Conservation (phyloP, 2,329 filamentous ascomycete genomes). For the Pestalotiopsis sp. region DNA sequence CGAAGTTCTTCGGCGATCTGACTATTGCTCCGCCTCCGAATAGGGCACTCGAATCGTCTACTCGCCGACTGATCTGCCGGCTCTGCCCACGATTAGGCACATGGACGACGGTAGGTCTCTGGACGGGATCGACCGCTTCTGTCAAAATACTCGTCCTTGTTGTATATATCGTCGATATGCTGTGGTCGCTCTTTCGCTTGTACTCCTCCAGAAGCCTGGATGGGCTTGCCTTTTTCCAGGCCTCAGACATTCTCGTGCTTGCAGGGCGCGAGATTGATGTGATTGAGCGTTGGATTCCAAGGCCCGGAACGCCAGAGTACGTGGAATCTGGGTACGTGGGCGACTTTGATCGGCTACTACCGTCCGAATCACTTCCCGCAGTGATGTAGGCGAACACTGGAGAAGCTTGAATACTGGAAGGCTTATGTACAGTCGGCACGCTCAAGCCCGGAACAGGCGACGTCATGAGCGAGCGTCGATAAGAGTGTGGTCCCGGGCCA, state of each 20-base stretch:
- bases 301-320: slow-evolving; percentile 12
- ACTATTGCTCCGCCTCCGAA: slow-evolving; percentile 27
- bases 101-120: slow-evolving; percentile 33
- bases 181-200: slow-evolving; percentile 28
- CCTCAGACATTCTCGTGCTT: slow-evolving; percentile 28
- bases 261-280: slow-evolving; percentile 20
- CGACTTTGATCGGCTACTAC: slow-evolving; percentile 5
- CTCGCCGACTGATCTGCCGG: slow-evolving; percentile 29
- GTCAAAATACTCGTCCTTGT: slow-evolving; percentile 33
- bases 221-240: slow-evolving; percentile 27
- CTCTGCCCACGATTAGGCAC: slow-evolving; percentile 33
- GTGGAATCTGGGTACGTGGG: not conserved
- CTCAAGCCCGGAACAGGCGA: slow-evolving; percentile 16
- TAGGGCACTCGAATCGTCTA: slow-evolving; percentile 26
- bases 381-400: slow-evolving; percentile 31
- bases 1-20: slow-evolving; percentile 26
- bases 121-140: slow-evolving; percentile 27
- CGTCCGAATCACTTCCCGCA: slow-evolving; percentile 22
- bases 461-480: not conserved
- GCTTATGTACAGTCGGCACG: slow-evolving; percentile 25
- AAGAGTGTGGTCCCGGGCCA: not conserved
- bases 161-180: slow-evolving; percentile 26
- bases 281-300: slow-evolving; percentile 20
- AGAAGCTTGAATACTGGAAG: slow-evolving; percentile 34
- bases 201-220: slow-evolving; percentile 17